Conservation (phyloP, 257 asterid species). For the Nicotiana benthamiana region DNA sequence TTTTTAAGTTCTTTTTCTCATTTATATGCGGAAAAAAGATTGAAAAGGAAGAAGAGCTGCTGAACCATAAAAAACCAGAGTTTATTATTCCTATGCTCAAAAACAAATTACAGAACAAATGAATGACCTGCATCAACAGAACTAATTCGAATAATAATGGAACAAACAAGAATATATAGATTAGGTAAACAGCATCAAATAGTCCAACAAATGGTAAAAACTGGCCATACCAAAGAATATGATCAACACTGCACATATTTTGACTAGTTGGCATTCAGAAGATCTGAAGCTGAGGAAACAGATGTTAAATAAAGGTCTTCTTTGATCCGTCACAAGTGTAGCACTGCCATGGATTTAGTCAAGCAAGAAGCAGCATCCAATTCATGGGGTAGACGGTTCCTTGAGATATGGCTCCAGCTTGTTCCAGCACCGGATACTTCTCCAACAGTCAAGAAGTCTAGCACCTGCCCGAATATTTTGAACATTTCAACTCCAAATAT, state of each 20-base stretch:
- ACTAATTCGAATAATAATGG: neutral
- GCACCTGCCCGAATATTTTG: conserved; percentile 90
- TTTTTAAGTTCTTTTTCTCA: neutral
- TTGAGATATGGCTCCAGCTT: conserved; percentile 72
- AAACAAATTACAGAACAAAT: neutral
- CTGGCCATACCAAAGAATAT: neutral
- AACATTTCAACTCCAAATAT: conserved; percentile 94
- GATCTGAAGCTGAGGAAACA: too few relatives aligned
- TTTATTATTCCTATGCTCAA: neutral
- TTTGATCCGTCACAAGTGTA: conserved; percentile 27
- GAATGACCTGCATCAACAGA: neutral
- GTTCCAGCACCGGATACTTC: conserved; percentile 26
- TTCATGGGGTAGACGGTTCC: conserved; percentile 62
- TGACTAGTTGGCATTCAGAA: neutral
- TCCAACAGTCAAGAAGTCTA: conserved; percentile 76
- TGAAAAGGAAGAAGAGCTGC: neutral
- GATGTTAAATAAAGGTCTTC: too few relatives aligned
- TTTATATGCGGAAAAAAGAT: neutral
- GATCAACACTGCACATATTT: conserved; percentile 4
- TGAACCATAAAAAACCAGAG: neutral
- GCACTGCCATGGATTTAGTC: conserved; percentile 78
- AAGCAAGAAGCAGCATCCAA: conserved; percentile 81
- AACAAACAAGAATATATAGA: neutral
- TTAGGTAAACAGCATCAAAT: neutral
- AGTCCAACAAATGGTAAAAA: neutral